Conservation (phyloP, 2,329 filamentous ascomycete genomes). For the Fusarium sp. region DNA sequence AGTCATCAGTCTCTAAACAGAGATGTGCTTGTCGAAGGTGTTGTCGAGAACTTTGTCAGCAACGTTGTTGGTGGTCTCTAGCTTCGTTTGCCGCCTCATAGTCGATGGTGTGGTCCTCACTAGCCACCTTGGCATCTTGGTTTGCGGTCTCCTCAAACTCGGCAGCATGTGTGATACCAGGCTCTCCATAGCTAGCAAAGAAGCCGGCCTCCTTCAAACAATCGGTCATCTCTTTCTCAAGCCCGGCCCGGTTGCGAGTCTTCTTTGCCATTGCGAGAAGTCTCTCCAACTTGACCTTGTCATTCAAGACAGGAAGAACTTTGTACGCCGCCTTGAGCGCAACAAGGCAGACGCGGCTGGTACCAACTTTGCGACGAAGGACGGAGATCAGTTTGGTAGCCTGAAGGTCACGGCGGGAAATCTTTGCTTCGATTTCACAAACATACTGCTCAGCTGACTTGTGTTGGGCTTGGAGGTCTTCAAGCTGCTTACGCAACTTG, state of each 20-base stretch:
- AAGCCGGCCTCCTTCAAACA: slow-evolving; percentile 3
- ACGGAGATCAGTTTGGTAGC: slow-evolving; percentile 3
- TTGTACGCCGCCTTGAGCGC: slow-evolving; percentile 26
- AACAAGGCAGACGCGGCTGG: slow-evolving; percentile 1
- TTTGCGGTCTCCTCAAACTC: not conserved
- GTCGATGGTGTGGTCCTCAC: not conserved
- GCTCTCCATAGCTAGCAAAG: not conserved
- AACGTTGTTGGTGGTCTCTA: not conserved
- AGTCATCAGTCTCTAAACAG: not conserved
- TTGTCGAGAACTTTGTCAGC: not conserved
- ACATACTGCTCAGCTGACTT: not conserved
- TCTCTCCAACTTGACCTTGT: not conserved
- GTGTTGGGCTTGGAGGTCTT: not conserved
- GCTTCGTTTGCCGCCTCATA: not conserved
- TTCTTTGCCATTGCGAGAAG: not conserved
- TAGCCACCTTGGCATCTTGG: not conserved
- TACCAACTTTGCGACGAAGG: slow-evolving; percentile 6
- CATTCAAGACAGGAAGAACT: not conserved
- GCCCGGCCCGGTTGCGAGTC: not conserved
- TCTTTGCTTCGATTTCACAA: not conserved
- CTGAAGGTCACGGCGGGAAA: not conserved
- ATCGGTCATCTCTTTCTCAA: slow-evolving; percentile 12
- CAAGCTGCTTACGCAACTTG: not conserved
- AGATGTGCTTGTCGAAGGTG: not conserved
- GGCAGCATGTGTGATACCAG: not conserved